Conservation (phyloP, 345 rosid genomes). For the Litchi chinensis region DNA sequence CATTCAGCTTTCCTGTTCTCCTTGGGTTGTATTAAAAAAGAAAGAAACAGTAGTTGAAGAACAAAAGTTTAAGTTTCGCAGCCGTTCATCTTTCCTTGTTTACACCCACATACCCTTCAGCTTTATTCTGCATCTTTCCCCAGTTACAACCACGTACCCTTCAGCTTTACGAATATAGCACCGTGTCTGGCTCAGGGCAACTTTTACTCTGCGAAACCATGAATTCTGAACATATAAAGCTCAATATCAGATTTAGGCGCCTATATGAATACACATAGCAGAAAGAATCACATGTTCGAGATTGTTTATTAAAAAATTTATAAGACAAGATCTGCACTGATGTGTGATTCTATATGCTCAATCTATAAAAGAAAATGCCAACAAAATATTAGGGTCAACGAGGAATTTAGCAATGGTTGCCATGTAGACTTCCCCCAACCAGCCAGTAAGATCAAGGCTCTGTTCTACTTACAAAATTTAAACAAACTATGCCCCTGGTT, state of each 20-base stretch:
- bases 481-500: neutral
- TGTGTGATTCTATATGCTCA: neutral
- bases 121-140: too few species aligned
- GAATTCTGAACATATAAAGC: neutral
- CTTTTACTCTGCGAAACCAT: neutral
- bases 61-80: slow-evolving; percentile 3
- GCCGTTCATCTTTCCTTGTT: neutral
- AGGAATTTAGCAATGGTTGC: neutral
- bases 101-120: too few species aligned
- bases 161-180: neutral
- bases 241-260: neutral
- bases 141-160: neutral
- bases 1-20: slow-evolving; percentile 21
- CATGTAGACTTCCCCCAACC: neutral
- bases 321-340: neutral
- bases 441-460: neutral
- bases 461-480: neutral
- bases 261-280: neutral
- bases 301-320: neutral
- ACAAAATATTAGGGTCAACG: neutral
- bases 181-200: neutral
- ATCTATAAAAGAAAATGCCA: neutral
- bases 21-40: slow-evolving; percentile 13
- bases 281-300: neutral
- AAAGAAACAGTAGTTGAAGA: slow-evolving; percentile 6